These are phyloP conservation scores for Colletotrichum spaethianum DNA, from an alignment of 2,329 filamentous ascomycete genomes.

Conservation along the genomic window DNA sequence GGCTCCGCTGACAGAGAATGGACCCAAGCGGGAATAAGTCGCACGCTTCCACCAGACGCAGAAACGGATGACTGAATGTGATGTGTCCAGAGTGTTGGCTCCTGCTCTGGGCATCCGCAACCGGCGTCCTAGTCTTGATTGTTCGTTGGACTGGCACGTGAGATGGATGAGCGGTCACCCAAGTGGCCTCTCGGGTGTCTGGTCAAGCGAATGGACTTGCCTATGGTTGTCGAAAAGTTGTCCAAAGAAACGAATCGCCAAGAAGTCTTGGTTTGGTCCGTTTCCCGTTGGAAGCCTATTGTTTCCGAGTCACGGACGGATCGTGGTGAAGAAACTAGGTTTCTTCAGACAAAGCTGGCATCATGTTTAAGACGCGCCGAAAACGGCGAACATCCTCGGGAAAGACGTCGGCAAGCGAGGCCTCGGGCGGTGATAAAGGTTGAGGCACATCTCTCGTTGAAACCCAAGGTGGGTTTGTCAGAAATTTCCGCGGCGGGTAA, in stretches of 20 bases:
- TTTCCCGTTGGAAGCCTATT: background rate
- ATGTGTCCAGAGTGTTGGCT: conserved; percentile 11
- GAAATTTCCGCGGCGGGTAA: conserved; percentile 13
- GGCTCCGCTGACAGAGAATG: conserved; percentile 29
- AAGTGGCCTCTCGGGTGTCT: background rate
- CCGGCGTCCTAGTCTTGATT: conserved; percentile 1
- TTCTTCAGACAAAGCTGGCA: background rate
- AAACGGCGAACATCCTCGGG: conserved; percentile 16
- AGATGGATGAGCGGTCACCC: conserved; percentile 16
- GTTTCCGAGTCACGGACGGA: conserved; percentile 4
- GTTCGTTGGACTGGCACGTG: background rate
- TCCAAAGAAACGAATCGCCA: background rate
- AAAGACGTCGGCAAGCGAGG: conserved; percentile 18
- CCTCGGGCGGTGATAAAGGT: conserved; percentile 26
- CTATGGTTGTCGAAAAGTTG: background rate
- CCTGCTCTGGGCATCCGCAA: conserved; percentile 22
- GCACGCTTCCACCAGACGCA: background rate
- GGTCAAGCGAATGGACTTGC: background rate
- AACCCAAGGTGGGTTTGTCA: conserved; percentile 29
- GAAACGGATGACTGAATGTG: background rate
- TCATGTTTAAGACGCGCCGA: background rate
- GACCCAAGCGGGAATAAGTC: conserved; percentile 14
- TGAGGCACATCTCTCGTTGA: conserved; percentile 22
- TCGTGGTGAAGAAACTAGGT: background rate
- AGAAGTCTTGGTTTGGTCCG: background rate